Evolutionary conservation across 108 stramenopile genomes (phyloP).

Genomic region (Asterionellopsis glacialis): DNA sequence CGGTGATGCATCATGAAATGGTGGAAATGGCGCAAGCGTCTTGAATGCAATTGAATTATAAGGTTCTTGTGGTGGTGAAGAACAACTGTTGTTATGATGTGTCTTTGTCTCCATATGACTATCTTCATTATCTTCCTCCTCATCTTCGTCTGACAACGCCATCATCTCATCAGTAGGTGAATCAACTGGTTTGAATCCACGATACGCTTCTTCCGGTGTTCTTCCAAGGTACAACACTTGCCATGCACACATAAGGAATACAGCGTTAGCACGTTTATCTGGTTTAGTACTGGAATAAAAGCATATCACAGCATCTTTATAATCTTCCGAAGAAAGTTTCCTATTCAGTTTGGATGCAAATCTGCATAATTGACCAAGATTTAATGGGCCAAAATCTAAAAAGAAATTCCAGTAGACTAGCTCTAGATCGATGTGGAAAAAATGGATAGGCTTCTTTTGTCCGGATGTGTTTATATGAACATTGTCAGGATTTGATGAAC

Average conservation of each 20-base stretch:
- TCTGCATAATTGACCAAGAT: conserved; percentile 94
- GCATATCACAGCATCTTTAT: conserved; percentile 51
- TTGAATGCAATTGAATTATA: conserved; percentile 9
- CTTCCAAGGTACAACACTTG: conserved; percentile 81
- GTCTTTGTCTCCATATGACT: too few relatives aligned
- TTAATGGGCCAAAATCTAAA: conserved; percentile 98
- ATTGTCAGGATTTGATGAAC: neutral
- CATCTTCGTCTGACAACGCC: too few relatives aligned
- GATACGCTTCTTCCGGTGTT: conserved; percentile 67
- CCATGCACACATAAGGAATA: conserved; percentile 88
- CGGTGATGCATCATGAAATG: conserved; percentile 99
- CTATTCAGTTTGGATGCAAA: conserved; percentile 83
- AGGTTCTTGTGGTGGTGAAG: conserved; percentile 19
- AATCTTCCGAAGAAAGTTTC: conserved; percentile 24
- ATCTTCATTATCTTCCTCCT: too few relatives aligned
- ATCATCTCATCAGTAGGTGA: neutral
- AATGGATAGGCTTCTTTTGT: conserved; percentile 37
- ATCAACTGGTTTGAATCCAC: conserved; percentile 30
- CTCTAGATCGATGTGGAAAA: conserved; percentile 90
- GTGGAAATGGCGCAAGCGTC: conserved; percentile 66
- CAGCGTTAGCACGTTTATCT: conserved; percentile 90
- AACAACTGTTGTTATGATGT: neutral
- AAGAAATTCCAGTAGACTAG: conserved; percentile 99
- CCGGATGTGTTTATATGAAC: neutral
- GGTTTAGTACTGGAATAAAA: conserved; percentile 74